Conservation (phyloP, 1,284 basidiomycete species). For the Moesziomyces antarcticus region DNA sequence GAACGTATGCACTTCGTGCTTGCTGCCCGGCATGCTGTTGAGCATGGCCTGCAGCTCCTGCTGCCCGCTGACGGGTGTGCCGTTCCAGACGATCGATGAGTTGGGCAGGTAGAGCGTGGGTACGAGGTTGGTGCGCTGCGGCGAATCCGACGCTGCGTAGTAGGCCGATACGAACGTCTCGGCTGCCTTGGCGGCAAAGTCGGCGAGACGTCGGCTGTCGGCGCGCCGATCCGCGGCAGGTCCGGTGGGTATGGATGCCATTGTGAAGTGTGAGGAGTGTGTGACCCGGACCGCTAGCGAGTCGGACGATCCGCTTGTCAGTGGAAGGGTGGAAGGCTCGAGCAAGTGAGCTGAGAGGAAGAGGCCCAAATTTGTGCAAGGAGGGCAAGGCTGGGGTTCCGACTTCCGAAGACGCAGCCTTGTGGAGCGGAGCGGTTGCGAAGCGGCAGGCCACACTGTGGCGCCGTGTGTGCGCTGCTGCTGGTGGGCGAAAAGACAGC, state of each 20-base stretch:
- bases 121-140: conserved; percentile 58
- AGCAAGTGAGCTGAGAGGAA: background rate
- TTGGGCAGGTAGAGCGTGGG: conserved; percentile 62
- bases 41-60: conserved; percentile 56
- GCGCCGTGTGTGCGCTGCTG: no score
- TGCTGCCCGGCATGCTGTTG: conserved; percentile 61
- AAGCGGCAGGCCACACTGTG: background rate
- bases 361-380: background rate
- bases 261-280: background rate
- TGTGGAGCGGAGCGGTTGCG: background rate
- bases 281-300: no score
- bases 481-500: no score
- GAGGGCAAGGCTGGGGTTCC: background rate
- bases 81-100: conserved; percentile 66
- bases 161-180: conserved; percentile 66
- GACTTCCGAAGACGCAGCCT: conserved; percentile 17
- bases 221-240: conserved; percentile 17
- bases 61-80: conserved; percentile 63
- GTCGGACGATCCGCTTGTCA: background rate
- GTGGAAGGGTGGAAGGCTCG: background rate
- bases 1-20: conserved; percentile 64
- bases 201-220: conserved; percentile 41
- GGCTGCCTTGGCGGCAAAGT: conserved; percentile 62
- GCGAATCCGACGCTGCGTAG: conserved; percentile 65
- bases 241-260: conserved; percentile 1